Evolutionary conservation across 768 basidiomycete genomes (phyloP).

Genomic region (Rhodosporidiobolus odoratus): DNA sequence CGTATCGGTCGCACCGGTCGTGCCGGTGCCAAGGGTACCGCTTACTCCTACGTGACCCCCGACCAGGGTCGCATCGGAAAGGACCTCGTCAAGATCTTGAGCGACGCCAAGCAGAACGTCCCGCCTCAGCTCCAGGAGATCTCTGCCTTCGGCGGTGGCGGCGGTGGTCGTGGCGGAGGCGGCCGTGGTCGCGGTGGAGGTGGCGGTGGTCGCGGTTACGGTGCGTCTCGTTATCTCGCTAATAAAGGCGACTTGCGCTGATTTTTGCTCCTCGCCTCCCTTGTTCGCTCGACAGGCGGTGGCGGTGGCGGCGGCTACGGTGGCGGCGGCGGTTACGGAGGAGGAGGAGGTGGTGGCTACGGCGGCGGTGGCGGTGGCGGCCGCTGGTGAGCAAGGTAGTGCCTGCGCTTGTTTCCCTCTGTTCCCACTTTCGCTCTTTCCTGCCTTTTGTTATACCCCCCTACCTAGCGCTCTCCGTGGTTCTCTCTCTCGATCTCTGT

Average conservation of each 20-base stretch:
- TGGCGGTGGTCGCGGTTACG: background rate
- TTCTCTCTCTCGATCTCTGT: no score
- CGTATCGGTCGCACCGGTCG: slow-evolving; percentile 78
- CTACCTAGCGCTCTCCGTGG: no score
- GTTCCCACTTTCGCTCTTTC: no score
- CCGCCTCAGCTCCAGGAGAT: slow-evolving; percentile 75
- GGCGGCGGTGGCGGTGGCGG: background rate
- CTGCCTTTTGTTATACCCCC: no score
- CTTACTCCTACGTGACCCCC: slow-evolving; percentile 87
- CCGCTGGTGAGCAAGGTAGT: no score
- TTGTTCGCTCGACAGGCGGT: background rate
- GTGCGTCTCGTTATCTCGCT: background rate
- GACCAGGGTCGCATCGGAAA: slow-evolving; percentile 66
- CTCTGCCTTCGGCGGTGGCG: slow-evolving; percentile 40
- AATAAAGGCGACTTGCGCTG: background rate
- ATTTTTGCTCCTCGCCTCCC: background rate
- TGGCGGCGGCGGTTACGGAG: background rate
- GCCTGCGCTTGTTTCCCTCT: no score
- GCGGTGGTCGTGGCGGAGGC: slow-evolving; percentile 36
- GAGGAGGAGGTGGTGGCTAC: slow-evolving; percentile 1
- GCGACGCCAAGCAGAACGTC: slow-evolving; percentile 76
- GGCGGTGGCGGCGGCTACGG: slow-evolving; percentile 4
- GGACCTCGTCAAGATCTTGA: slow-evolving; percentile 77
- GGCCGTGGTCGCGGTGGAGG: slow-evolving; percentile 12
- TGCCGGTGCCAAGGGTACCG: slow-evolving; percentile 58